Percentiles rank a stretch among this genome's conserved stretches.
Conservation (phyloP, 352 stramenopile genomes). For the Pythium folliculosum region DNA sequence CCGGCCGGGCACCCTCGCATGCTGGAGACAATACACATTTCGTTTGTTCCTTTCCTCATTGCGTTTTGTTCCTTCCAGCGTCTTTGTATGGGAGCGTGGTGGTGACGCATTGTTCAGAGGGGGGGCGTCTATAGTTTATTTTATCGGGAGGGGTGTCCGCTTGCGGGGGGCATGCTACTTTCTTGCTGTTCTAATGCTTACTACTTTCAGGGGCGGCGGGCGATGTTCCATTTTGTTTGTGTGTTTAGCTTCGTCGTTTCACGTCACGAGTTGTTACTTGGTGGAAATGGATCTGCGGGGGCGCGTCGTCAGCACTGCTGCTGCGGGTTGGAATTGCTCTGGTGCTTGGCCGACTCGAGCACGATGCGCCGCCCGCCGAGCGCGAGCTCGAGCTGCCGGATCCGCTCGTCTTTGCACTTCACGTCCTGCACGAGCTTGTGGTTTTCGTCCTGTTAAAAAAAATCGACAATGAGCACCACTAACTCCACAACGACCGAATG, state of each 20-base stretch:
- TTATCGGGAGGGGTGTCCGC: neutral
- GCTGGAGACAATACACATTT: conserved; percentile 23
- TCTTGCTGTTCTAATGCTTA: conserved; percentile 1
- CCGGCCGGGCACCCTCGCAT: too few species aligned
- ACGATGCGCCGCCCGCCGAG: conserved; percentile 45
- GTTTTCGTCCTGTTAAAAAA: conserved; percentile 36
- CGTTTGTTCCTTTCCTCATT: neutral
- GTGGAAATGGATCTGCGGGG: neutral
- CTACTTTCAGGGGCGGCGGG: neutral
- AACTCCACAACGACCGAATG: neutral
- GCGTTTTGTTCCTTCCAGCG: conserved; percentile 1
- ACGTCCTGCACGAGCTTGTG: conserved; percentile 37
- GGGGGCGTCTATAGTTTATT: conserved; percentile 11
- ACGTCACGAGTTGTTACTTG: neutral
- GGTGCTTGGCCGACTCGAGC: conserved; percentile 9
- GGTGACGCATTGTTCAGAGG: neutral
- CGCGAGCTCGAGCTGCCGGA: conserved; percentile 57
- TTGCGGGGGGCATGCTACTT: neutral
- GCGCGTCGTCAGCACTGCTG: conserved; percentile 5
- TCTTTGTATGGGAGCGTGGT: neutral
- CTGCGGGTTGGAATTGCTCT: conserved; percentile 2
- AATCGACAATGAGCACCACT: neutral
- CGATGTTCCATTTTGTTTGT: too few species aligned
- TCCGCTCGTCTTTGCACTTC: conserved; percentile 42
- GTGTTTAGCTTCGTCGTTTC: neutral